Base-by-base conservation (phyloP, 768 basidiomycete genomes). In the Mycena crocata region DNA sequence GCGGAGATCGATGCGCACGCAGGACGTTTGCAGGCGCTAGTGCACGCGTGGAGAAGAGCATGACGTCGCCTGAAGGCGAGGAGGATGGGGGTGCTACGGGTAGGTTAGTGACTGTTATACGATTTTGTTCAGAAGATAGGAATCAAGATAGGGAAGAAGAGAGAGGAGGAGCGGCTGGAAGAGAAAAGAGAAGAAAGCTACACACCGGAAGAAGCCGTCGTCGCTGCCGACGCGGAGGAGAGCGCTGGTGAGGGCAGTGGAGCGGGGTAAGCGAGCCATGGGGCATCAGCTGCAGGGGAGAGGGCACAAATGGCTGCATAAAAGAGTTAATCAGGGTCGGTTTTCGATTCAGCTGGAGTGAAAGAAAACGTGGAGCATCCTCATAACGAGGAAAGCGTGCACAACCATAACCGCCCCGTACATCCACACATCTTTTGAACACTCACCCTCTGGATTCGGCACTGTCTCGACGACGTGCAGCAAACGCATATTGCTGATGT, bases 401-500 rank as follows among this genome's bases (percentile, higher is more conserved):
- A n/a, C n/a, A n/a, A n/a, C n/a, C n/a, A n/a, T n/a, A n/a, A n/a
- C n/a, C n/a, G n/a, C n/a, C n/a, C n/a, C n/a, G n/a, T n/a, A n/a
- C n/a, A n/a, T n/a, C n/a, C n/a, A n/a, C n/a, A n/a, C n/a, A n/a
- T n/a, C n/a, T n/a, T n/a, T n/a, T n/a, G n/a, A n/a, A n/a, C n/a
- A 77, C 79, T 70, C 78, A 95, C 96, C 96, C 75, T 98, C 93
- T 3, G 97, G 95, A 77, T 99, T 99, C 0, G 94, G 89, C 10
- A 93, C 91, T 0, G 98, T 99, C 82, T 99, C 98, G 48, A 99
- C 96, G 42, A 98, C 97, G 78, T 99, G 97, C 40, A 98, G 81
- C 30, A 99, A 86, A 62, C 96, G 91, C 98, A 99, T 99, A 71
- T 98, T 99, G 51, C 92, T 94, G 73, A 99, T 99, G 77, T 99